Percentiles rank a stretch among this genome's conserved stretches.
Conservation (phyloP, 1,139 yeast species). For the Wickerhamiella infanticola region DNA sequence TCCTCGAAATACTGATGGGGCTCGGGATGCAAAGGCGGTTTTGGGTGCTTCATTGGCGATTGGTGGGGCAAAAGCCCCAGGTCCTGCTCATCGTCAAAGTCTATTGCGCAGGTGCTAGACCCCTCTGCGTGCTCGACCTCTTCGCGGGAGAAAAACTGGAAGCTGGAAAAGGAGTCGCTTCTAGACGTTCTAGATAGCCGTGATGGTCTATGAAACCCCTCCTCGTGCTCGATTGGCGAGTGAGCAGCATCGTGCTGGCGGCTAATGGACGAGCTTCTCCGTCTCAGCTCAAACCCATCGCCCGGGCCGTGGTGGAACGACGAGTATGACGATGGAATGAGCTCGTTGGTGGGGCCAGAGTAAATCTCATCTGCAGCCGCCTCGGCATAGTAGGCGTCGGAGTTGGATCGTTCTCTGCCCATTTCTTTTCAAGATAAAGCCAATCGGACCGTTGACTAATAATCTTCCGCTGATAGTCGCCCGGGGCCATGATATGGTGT, state of each 20-base stretch:
- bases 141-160: conserved; percentile 67
- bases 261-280: conserved; percentile 25
- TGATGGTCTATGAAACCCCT: neutral
- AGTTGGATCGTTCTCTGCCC: conserved; percentile 4
- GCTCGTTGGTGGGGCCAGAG: conserved; percentile 81
- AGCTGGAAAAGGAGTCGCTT: conserved; percentile 24
- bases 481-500: conserved; percentile 1
- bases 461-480: no score
- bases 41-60: neutral
- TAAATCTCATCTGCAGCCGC: conserved; percentile 47
- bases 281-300: conserved; percentile 14
- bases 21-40: conserved; percentile 10
- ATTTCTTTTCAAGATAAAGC: neutral
- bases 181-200: conserved; percentile 6
- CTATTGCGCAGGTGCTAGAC: conserved; percentile 56
- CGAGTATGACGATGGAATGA: conserved; percentile 79
- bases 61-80: neutral
- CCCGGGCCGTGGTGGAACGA: conserved; percentile 55
- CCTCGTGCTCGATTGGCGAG: neutral
- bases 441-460: no score
- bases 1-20: conserved; percentile 11
- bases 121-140: conserved; percentile 83
- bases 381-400: conserved; percentile 21
- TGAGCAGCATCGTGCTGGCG: neutral
- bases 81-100: conserved; percentile 22